Evolutionary conservation across 1,284 basidiomycete genomes (phyloP), one percentile per base, ranked within the genome.

Genomic region (Chiua sp.): DNA sequence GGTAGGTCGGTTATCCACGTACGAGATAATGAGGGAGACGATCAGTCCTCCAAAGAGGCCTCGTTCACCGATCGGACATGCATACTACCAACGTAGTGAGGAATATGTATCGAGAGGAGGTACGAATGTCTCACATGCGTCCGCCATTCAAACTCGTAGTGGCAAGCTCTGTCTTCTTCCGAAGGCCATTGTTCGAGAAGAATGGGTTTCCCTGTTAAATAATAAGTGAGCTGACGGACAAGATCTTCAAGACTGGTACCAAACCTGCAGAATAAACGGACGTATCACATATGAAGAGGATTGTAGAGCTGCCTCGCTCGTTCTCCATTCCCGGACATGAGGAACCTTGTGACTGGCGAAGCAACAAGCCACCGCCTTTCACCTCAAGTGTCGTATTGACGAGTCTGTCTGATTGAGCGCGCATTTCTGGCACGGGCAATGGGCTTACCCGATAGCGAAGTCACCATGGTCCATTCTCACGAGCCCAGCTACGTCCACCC

Each of bases 141-240:
- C 59, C 81, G 80, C 90, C 88, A 92, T 76, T 93, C 90, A 51
- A 91, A 73, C 57, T 87, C 82, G 71, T 86, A 93, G 23, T 84
- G 82, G 71, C 89, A 93, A 20, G 84, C 85, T 15, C 71, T 72
- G 8, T 86, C 82, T 51, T 88, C 87, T n/a, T 82, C 75, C 10
- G 76, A 80, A 22, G 82, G 89, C 23, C 89, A 80, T 59, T 87
- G 84, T 6, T 81, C 84, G 15, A 89, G 71, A 3, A 92, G 78
- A 18, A 81, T 73, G 7, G 90, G 90, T 58, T 77, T 72, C 3
- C 82, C 83, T 80, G 44, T 44, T 47, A 47, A 0, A 42, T 26
- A n/a, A 33, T 49, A 11, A 20, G 22, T 68, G 16, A 62, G 37
- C 10, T 22, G 10, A 18, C 23, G 46, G 16, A 30, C 7, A 13